phyloP scores from a whole-genome alignment of 2,329 filamentous ascomycete species.

The Ophiostoma tasmaniense region DNA sequence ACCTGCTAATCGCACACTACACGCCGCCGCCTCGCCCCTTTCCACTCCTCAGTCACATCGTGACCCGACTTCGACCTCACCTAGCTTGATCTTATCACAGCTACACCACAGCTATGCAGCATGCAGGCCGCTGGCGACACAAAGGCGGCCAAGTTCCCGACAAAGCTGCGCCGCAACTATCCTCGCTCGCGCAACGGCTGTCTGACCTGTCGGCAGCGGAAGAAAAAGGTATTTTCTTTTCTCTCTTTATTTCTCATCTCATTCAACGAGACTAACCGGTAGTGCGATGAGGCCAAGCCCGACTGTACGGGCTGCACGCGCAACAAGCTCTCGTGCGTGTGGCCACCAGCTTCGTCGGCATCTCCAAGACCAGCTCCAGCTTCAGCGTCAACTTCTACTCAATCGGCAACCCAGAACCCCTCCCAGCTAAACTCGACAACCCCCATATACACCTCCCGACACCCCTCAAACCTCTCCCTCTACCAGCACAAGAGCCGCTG shows the following conservation, averaged over 20 bases:
- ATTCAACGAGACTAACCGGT: background rate
- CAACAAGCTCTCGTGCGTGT: slow-evolving; percentile 19
- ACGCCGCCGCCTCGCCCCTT: background rate
- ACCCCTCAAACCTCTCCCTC: slow-evolving; percentile 14
- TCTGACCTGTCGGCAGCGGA: slow-evolving; percentile 21
- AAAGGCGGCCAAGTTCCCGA: slow-evolving; percentile 21
- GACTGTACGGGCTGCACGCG: slow-evolving; percentile 19
- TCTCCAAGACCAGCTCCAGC: background rate
- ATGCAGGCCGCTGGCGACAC: background rate
- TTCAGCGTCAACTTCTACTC: too few relatives aligned
- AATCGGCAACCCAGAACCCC: too few relatives aligned
- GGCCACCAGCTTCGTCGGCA: slow-evolving; percentile 13
- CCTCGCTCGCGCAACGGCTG: slow-evolving; percentile 21
- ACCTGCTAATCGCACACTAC: background rate
- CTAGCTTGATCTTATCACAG: background rate
- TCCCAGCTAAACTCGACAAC: background rate
- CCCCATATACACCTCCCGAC: background rate
- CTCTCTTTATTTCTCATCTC: background rate
- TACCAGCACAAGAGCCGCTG: slow-evolving; percentile 18
- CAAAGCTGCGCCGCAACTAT: slow-evolving; percentile 21
- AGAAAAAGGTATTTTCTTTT: slow-evolving; percentile 18
- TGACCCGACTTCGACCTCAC: too few relatives aligned
- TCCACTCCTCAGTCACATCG: too few relatives aligned
- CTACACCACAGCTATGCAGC: background rate
- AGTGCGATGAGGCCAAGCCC: slow-evolving; percentile 21